Evolutionary conservation across 1,284 basidiomycete genomes (phyloP).

Genomic region (Testicularia cyperi): DNA sequence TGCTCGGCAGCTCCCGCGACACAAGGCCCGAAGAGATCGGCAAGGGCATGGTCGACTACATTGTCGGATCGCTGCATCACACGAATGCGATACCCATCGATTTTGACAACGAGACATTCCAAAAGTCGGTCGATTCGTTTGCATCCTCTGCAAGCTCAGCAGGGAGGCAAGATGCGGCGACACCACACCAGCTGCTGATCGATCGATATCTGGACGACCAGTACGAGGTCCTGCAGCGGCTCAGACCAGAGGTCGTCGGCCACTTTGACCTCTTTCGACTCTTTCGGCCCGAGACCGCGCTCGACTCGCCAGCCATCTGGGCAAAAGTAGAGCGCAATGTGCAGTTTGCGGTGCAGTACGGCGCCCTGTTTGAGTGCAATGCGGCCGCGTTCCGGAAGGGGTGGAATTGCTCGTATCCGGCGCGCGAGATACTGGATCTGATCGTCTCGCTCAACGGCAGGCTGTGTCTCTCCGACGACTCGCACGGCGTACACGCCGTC

Average conservation of each 20-base stretch:
- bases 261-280: constrained; percentile 72
- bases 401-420: constrained; percentile 83
- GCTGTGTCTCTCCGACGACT: constrained; percentile 89
- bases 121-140: constrained; percentile 66
- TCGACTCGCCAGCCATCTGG: constrained; percentile 64
- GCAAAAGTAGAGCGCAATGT: constrained; percentile 76
- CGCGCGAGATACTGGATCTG: constrained; percentile 71
- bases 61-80: constrained; percentile 93
- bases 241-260: constrained; percentile 85
- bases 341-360: constrained; percentile 73
- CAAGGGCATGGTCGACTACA: constrained; percentile 70
- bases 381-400: constrained; percentile 88
- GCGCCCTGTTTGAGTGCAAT: constrained; percentile 90
- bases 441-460: constrained; percentile 72
- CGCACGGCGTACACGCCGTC: constrained; percentile 84
- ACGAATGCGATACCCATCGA: constrained; percentile 86
- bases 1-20: constrained; percentile 62
- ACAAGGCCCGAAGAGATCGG: constrained; percentile 15
- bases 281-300: constrained; percentile 66
- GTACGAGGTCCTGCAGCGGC: constrained; percentile 60
- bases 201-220: constrained; percentile 51
- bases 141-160: constrained; percentile 6
- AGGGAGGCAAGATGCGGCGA: not conserved
- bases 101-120: constrained; percentile 77
- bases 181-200: constrained; percentile 18